Percentiles rank a stretch among this genome's conserved stretches.
These are phyloP conservation scores for Litchi chinensis DNA, from an alignment of 345 rosid genomes.

Conservation along the genomic window DNA sequence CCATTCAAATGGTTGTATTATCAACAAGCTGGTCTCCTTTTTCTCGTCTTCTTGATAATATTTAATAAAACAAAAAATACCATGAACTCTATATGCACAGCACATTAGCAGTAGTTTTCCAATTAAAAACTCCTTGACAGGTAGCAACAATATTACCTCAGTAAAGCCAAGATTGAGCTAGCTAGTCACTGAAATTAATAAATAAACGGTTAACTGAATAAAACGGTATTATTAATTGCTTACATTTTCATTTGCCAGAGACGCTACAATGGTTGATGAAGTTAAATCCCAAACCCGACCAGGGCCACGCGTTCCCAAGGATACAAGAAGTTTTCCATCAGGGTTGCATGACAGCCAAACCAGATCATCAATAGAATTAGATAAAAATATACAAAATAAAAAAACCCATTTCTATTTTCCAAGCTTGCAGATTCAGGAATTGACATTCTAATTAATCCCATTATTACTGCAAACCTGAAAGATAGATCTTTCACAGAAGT, in stretches of 20 bases:
- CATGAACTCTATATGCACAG: background rate
- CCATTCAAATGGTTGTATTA: background rate
- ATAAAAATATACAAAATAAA: slow-evolving; percentile 1
- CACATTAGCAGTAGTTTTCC: background rate
- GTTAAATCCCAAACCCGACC: slow-evolving; percentile 90
- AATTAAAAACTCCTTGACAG: background rate
- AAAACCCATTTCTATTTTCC: background rate
- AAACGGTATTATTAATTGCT: slow-evolving; percentile 22
- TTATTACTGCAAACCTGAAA: slow-evolving; percentile 62
- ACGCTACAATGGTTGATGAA: slow-evolving; percentile 54
- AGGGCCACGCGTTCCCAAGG: slow-evolving; percentile 67
- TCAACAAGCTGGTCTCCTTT: background rate
- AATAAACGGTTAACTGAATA: slow-evolving; percentile 3
- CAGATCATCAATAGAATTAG: slow-evolving; percentile 24
- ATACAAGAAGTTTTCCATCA: slow-evolving; percentile 81
- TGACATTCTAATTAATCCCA: slow-evolving; percentile 9
- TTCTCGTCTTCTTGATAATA: background rate
- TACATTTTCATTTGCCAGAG: slow-evolving; percentile 71
- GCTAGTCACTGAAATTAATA: background rate
- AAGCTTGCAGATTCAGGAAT: slow-evolving; percentile 19
- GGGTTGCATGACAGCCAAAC: slow-evolving; percentile 49
- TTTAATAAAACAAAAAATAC: background rate
- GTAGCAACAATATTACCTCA: background rate
- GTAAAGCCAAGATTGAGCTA: background rate
- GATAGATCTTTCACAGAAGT: slow-evolving; percentile 60